A percentile compares a stretch with the other conserved stretches of the same genome.
These are phyloP conservation scores for Aspergillus costaricaensis DNA, from an alignment of 2,329 filamentous ascomycete genomes.

Conservation along the genomic window DNA sequence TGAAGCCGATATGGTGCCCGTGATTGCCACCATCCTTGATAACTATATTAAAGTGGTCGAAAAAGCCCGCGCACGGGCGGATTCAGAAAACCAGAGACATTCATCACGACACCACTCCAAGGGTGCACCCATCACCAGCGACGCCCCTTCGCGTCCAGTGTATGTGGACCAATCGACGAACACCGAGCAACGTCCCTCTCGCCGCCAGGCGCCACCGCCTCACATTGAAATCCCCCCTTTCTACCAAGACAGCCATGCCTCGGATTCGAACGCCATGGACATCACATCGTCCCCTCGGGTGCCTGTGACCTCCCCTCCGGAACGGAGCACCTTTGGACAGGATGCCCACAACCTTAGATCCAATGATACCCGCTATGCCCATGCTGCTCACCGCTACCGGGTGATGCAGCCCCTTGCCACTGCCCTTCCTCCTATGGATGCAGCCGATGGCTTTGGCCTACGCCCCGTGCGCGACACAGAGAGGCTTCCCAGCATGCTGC, in stretches of 20 bases:
- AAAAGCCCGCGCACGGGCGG: slow-evolving; percentile 81
- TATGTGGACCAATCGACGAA: slow-evolving; percentile 56
- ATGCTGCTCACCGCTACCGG: slow-evolving; percentile 55
- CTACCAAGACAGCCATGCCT: slow-evolving; percentile 50
- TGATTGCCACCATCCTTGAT: slow-evolving; percentile 96
- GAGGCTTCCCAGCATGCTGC: slow-evolving; percentile 78
- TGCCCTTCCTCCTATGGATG: slow-evolving; percentile 67
- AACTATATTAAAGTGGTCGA: slow-evolving; percentile 98
- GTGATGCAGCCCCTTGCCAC: slow-evolving; percentile 68
- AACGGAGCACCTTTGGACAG: slow-evolving; percentile 65
- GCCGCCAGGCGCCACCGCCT: slow-evolving; percentile 80
- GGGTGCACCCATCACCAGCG: slow-evolving; percentile 29
- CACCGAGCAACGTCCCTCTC: slow-evolving; percentile 59
- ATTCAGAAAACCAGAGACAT: slow-evolving; percentile 68
- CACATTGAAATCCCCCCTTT: slow-evolving; percentile 74
- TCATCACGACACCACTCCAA: slow-evolving; percentile 36
- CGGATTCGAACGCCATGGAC: slow-evolving; percentile 59
- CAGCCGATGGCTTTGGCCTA: slow-evolving; percentile 69
- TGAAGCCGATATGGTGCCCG: slow-evolving; percentile 97
- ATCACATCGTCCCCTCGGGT: slow-evolving; percentile 64
- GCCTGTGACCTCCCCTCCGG: slow-evolving; percentile 69
- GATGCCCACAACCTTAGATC: slow-evolving; percentile 53
- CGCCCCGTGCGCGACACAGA: slow-evolving; percentile 80
- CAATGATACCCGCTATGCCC: slow-evolving; percentile 41
- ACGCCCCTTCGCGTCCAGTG: slow-evolving; percentile 33